phyloP scores from a whole-genome alignment of 768 basidiomycete species.

The Mycena metata region DNA sequence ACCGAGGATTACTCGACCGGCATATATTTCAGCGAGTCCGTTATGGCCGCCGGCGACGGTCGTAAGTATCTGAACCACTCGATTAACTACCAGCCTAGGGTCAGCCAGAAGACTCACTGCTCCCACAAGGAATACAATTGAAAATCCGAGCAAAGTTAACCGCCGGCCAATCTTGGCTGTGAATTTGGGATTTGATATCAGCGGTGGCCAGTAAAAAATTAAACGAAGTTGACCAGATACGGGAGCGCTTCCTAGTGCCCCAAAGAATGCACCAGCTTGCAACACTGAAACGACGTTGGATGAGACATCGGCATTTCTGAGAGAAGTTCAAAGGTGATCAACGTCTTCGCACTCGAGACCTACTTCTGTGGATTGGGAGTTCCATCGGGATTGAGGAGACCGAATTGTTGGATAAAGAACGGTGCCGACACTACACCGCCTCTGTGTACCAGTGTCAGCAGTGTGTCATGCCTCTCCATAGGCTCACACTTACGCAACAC shows the following conservation, averaged over 20 bases:
- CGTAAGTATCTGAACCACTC: slow-evolving; percentile 69
- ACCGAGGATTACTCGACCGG: slow-evolving; percentile 84
- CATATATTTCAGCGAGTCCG: slow-evolving; percentile 80
- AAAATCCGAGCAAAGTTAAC: slow-evolving; percentile 72
- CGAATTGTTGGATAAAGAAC: slow-evolving; percentile 76
- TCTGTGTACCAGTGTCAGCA: slow-evolving; percentile 46
- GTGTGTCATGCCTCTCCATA: background rate
- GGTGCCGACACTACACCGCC: slow-evolving; percentile 78
- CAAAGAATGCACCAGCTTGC: slow-evolving; percentile 91
- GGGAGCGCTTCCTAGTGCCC: slow-evolving; percentile 80
- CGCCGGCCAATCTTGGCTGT: slow-evolving; percentile 76
- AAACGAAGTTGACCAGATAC: slow-evolving; percentile 66
- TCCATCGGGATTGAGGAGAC: slow-evolving; percentile 63
- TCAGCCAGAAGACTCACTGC: slow-evolving; percentile 62
- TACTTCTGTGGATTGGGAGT: slow-evolving; percentile 48
- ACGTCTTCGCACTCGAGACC: background rate
- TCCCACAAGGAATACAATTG: slow-evolving; percentile 75
- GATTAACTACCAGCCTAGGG: too few species aligned
- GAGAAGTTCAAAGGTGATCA: background rate
- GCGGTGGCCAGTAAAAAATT: background rate
- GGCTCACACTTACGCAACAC: slow-evolving; percentile 51
- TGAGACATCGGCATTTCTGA: slow-evolving; percentile 65
- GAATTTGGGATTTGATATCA: background rate
- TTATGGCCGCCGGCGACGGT: slow-evolving; percentile 69
- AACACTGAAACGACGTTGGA: slow-evolving; percentile 90